phyloP scores from a whole-genome alignment of 306 rosid genomes.

The Citrullus mucosospermus region DNA sequence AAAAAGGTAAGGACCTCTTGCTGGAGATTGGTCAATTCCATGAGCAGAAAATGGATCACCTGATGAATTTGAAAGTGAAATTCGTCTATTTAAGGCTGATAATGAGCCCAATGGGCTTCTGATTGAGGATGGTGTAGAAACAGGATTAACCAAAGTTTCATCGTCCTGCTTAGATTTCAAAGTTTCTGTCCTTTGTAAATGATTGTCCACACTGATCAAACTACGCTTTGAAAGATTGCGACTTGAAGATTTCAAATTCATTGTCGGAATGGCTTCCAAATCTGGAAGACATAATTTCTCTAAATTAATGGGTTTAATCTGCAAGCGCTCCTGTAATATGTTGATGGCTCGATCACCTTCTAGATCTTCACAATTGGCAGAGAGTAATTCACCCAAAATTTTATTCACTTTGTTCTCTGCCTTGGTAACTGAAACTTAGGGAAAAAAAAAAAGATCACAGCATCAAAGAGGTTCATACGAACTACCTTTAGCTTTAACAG shows the following conservation, averaged over 20 bases:
- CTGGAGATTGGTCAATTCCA: conserved; percentile 25
- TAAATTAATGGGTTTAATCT: conserved; percentile 47
- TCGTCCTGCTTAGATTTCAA: conserved; percentile 10
- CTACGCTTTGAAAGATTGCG: conserved; percentile 31
- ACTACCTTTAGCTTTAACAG: background rate
- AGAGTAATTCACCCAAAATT: conserved; percentile 45
- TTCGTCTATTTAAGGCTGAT: conserved; percentile 29
- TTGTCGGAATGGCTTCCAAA: conserved; percentile 29
- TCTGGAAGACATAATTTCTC: conserved; percentile 46
- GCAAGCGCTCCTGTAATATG: conserved; percentile 55
- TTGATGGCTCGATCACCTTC: conserved; percentile 40
- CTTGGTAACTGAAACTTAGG: conserved; percentile 33
- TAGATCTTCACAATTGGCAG: conserved; percentile 37
- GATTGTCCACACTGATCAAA: conserved; percentile 28
- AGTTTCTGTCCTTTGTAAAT: conserved; percentile 31
- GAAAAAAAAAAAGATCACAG: conserved; percentile 1
- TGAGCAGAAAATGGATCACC: conserved; percentile 49
- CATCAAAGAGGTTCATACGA: background rate
- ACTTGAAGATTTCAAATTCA: conserved; percentile 30
- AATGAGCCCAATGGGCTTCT: conserved; percentile 54
- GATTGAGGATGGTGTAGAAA: conserved; percentile 57
- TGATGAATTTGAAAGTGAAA: conserved; percentile 34
- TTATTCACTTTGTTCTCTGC: conserved; percentile 22
- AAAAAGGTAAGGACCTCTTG: conserved; percentile 15
- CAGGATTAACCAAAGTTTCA: conserved; percentile 21